These are phyloP conservation scores for Dentipellis sp. DNA, from an alignment of 768 basidiomycete species.

Conservation along the genomic window DNA sequence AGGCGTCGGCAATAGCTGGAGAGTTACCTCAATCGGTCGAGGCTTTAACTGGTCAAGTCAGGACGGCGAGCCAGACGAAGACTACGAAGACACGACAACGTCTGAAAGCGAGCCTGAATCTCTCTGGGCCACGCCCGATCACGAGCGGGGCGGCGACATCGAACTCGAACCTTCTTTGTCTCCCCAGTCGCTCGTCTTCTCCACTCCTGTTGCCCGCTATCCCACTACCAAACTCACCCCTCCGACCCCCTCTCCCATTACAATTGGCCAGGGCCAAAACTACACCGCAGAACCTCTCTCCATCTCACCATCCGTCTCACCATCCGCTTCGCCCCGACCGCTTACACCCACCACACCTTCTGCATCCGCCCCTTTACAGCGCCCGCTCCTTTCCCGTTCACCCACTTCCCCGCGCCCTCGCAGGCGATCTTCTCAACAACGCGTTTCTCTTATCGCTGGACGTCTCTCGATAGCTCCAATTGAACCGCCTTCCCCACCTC, in stretches of 20 bases:
- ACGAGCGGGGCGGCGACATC: too few species aligned
- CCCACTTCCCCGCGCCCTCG: constrained; percentile 59
- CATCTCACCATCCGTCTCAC: constrained; percentile 19
- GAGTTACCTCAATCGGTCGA: constrained; percentile 75
- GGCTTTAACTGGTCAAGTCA: constrained; percentile 61
- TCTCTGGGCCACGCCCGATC: neutral
- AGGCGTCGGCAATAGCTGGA: constrained; percentile 73
- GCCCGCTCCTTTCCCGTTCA: constrained; percentile 25
- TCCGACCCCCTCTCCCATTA: constrained; percentile 6
- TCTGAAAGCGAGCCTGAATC: constrained; percentile 2
- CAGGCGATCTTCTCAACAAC: constrained; percentile 73
- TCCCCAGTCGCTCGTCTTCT: neutral
- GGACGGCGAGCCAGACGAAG: constrained; percentile 24
- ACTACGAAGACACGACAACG: constrained; percentile 4
- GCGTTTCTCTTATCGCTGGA: constrained; percentile 77
- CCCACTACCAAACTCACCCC: constrained; percentile 13
- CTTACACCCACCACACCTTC: constrained; percentile 14
- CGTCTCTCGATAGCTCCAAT: constrained; percentile 70
- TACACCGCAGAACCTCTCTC: constrained; percentile 20
- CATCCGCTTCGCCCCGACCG: constrained; percentile 19
- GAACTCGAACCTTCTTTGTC: too few species aligned
- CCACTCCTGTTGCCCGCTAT: constrained; percentile 19
- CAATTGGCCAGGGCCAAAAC: constrained; percentile 7
- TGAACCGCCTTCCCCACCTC: constrained; percentile 62
- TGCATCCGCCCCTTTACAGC: constrained; percentile 23